These are phyloP conservation scores for Avena insularis DNA, from an alignment of 176 grass and related monocot genomes.

Conservation along the genomic window DNA sequence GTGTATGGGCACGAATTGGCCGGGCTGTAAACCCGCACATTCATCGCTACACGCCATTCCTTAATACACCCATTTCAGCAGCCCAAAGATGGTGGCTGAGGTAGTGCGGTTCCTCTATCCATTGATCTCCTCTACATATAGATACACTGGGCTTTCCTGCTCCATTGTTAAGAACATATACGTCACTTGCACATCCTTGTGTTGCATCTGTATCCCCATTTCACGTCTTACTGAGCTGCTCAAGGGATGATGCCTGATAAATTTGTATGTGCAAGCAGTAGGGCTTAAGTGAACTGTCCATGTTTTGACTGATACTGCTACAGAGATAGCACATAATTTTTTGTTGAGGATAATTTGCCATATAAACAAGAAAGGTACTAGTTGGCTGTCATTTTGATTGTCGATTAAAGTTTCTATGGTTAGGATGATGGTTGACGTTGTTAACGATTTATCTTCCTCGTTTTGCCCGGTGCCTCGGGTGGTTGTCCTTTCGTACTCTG, in stretches of 20 bases:
- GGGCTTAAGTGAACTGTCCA: slow-evolving; percentile 1
- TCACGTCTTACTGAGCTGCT: slow-evolving; percentile 25
- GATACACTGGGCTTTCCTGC: not conserved
- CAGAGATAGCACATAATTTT: not conserved
- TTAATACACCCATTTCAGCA: slow-evolving; percentile 69
- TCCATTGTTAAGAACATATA: slow-evolving; percentile 16
- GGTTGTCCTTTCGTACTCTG: not conserved
- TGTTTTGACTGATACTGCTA: not conserved
- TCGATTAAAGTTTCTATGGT: not conserved
- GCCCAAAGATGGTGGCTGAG: slow-evolving; percentile 96
- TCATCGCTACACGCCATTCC: slow-evolving; percentile 65
- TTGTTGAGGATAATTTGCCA: slow-evolving; percentile 7
- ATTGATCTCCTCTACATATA: not conserved
- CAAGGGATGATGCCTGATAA: not conserved
- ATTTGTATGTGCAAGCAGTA: slow-evolving; percentile 11
- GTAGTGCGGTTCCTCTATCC: slow-evolving; percentile 41
- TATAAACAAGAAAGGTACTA: slow-evolving; percentile 1
- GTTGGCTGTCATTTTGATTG: not conserved
- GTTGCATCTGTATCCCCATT: slow-evolving; percentile 38
- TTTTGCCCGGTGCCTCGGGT: not conserved
- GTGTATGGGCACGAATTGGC: slow-evolving; percentile 81
- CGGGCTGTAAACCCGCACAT: slow-evolving; percentile 69
- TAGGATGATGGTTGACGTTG: not conserved
- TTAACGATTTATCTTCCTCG: not conserved
- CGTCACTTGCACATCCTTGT: slow-evolving; percentile 1